Evolutionary conservation across 331 rosid species (phyloP), one percentile per base, ranked within the genome.

Genomic region (Quercus phellos): DNA sequence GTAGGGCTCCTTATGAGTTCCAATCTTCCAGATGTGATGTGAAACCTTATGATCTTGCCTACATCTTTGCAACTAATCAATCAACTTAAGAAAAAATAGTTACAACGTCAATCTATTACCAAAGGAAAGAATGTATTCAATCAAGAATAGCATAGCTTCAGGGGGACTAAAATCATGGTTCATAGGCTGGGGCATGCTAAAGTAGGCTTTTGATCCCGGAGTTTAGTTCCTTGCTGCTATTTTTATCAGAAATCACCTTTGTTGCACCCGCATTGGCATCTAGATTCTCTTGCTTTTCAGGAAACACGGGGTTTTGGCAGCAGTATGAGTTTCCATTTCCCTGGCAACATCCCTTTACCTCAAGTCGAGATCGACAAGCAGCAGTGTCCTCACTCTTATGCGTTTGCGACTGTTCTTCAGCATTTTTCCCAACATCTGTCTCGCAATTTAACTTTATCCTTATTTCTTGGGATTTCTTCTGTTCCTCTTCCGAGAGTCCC

Each of bases 401-500:
- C 22, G 74, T 78, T 55, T 67, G 76, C 56, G 73, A 66, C 72
- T 51, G 30, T 64, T 71, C 83, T 55, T 58, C 74, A 8, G 24
- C 27, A 5, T 29, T 82, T 76, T 83, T 84, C 42, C 82, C 90
- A 3, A 75, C 82, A 78, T 75, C 77, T 60, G 84, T 64, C 50
- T 82, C 75, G 3, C 86, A 85, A 71, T 79, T 87, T 38, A 84
- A 78, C 74, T 81, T 79, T 78, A 85, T 84, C 83, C 94, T 87
- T 53, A 51, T 83, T 78, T 94, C 92, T 77, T 80, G 94, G 75
- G 80, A 75, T 68, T 77, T 74, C 71, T 75, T 85, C 68, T 94
- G 98, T 70, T 92, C 90, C 30, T 88, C 90, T 83, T 89, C 90
- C 6, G 93, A 85, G 81, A 92, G 88, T 74, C 96, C 94, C 98